Conservation (phyloP, 208 protist species). For the Crithidia mellificae region DNA sequence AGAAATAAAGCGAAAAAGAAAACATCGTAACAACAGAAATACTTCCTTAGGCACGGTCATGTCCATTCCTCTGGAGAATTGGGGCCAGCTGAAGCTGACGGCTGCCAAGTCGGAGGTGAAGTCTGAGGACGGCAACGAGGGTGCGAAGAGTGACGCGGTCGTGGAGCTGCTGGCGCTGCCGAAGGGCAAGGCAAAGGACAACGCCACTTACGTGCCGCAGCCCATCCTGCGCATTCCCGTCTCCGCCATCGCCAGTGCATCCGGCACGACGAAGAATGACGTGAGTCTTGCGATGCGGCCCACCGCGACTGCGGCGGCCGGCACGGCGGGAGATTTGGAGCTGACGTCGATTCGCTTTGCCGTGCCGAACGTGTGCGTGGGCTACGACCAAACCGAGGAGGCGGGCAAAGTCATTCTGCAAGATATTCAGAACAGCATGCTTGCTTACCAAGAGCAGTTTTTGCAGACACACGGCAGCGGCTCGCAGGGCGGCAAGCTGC, state of each 20-base stretch:
- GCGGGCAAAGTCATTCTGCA: constrained; percentile 70
- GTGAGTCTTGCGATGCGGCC: constrained; percentile 69
- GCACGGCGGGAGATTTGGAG: constrained; percentile 39
- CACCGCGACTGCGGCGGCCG: constrained; percentile 1
- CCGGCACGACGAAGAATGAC: constrained; percentile 82
- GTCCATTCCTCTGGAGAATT: constrained; percentile 75
- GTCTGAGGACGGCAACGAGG: constrained; percentile 24
- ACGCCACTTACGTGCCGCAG: constrained; percentile 48
- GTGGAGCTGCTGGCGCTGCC: constrained; percentile 61
- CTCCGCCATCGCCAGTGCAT: constrained; percentile 62
- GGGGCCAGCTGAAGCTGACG: constrained; percentile 62
- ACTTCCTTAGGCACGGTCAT: constrained; percentile 17
- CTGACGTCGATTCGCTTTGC: constrained; percentile 80
- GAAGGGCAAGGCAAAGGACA: constrained; percentile 53
- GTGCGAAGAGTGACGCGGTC: constrained; percentile 25
- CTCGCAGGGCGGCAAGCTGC: constrained; percentile 40
- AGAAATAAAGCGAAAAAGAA: too few species aligned
- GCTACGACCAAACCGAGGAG: constrained; percentile 85
- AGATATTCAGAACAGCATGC: constrained; percentile 58
- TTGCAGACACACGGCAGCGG: constrained; percentile 43
- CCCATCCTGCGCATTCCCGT: constrained; percentile 73
- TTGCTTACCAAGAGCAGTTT: constrained; percentile 58
- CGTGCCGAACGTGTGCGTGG: constrained; percentile 81
- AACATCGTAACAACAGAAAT: neutral
- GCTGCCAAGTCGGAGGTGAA: constrained; percentile 33